Conservation (phyloP, 2,329 filamentous ascomycete species). For the Fusarium chlamydosporum region DNA sequence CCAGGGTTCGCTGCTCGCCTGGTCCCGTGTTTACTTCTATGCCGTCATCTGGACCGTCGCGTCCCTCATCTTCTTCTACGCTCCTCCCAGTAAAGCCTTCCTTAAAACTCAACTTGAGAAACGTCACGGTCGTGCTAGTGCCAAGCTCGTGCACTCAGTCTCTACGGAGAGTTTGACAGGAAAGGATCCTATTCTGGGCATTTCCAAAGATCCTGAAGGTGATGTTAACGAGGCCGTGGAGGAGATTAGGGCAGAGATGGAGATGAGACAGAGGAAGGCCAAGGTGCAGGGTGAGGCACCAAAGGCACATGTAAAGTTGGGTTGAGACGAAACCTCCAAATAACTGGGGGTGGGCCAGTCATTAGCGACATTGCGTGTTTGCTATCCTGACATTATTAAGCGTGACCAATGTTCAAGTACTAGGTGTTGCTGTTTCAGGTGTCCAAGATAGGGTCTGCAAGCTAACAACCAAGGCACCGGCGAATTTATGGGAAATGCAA, state of each 20-base stretch:
- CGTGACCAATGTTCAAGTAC: slow-evolving; percentile 3
- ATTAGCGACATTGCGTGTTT: slow-evolving; percentile 8
- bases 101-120: slow-evolving; percentile 72
- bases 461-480: not conserved
- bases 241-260: slow-evolving; percentile 81
- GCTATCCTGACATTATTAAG: slow-evolving; percentile 1
- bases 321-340: slow-evolving; percentile 6
- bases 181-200: slow-evolving; percentile 77
- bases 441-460: not conserved
- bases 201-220: slow-evolving; percentile 80
- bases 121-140: slow-evolving; percentile 64
- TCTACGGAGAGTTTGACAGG: slow-evolving; percentile 71
- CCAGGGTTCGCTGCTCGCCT: slow-evolving; percentile 77
- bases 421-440: slow-evolving; percentile 21
- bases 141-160: slow-evolving; percentile 62
- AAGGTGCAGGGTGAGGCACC: slow-evolving; percentile 73
- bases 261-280: slow-evolving; percentile 58
- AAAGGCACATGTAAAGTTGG: slow-evolving; percentile 49
- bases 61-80: slow-evolving; percentile 82
- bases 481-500: not conserved
- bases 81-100: slow-evolving; percentile 74
- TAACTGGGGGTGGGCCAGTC: slow-evolving; percentile 4
- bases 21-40: slow-evolving; percentile 92
- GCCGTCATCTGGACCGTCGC: slow-evolving; percentile 75
- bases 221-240: slow-evolving; percentile 84